Conservation (phyloP, 2,329 filamentous ascomycete species). For the Penicillium thymicola region DNA sequence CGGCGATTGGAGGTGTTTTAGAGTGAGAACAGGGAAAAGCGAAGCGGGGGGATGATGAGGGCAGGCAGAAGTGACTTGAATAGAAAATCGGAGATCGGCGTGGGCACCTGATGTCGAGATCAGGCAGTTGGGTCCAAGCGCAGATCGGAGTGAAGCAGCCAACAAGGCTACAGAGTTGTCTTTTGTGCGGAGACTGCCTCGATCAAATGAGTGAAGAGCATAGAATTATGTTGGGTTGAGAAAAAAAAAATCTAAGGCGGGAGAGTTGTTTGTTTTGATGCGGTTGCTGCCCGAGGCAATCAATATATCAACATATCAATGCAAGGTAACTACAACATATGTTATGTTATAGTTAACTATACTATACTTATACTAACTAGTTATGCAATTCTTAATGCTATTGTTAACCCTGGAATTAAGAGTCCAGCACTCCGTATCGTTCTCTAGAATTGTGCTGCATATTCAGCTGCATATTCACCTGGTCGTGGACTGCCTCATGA, state of each 20-base stretch:
- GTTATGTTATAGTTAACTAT: too few species aligned
- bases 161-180: not conserved
- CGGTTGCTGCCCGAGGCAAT: slow-evolving; percentile 25
- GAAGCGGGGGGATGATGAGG: not conserved
- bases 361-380: not conserved
- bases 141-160: slow-evolving; percentile 11
- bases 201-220: slow-evolving; percentile 6
- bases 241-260: slow-evolving; percentile 12
- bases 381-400: not conserved
- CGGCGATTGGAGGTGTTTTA: slow-evolving; percentile 3
- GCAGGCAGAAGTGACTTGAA: slow-evolving; percentile 2
- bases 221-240: slow-evolving; percentile 11
- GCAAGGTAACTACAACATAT: slow-evolving; percentile 1
- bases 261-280: slow-evolving; percentile 26
- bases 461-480: too few species aligned
- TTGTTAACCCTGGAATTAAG: not conserved
- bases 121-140: slow-evolving; percentile 27
- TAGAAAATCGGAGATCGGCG: slow-evolving; percentile 13
- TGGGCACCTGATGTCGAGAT: slow-evolving; percentile 27
- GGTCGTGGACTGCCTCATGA: too few species aligned
- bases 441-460: too few species aligned
- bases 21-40: not conserved
- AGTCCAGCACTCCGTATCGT: too few species aligned
- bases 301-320: not conserved
- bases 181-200: slow-evolving; percentile 9